phyloP scores from a whole-genome alignment of 257 asterid genomes.

The Gardenia jasminoides region DNA sequence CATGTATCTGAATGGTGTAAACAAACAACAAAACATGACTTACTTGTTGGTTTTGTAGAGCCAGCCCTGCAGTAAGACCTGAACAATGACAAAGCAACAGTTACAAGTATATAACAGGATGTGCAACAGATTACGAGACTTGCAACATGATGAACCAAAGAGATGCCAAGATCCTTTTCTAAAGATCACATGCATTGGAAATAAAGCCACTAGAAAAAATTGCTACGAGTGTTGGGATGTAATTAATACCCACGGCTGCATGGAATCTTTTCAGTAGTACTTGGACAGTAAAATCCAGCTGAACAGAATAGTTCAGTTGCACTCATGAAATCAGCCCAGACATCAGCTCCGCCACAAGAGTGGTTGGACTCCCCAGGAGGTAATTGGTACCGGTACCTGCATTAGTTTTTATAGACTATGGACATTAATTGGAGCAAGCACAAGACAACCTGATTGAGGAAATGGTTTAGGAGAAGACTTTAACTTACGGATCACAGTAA shows the following conservation, averaged over 20 bases:
- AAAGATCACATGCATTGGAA: not conserved
- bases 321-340: conserved; percentile 76
- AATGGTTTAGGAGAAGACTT: conserved; percentile 15
- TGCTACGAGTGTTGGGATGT: conserved; percentile 25
- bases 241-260: conserved; percentile 77
- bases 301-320: conserved; percentile 75
- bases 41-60: conserved; percentile 71
- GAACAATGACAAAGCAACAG: conserved; percentile 28
- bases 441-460: conserved; percentile 9
- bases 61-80: conserved; percentile 95
- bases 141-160: conserved; percentile 4
- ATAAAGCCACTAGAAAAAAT: not conserved
- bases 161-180: not conserved
- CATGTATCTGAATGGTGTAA: not conserved
- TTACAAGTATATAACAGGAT: conserved; percentile 11
- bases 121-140: conserved; percentile 15
- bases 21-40: conserved; percentile 12
- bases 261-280: conserved; percentile 56
- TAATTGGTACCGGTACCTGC: conserved; percentile 84
- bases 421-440: conserved; percentile 12
- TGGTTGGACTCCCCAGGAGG: conserved; percentile 84
- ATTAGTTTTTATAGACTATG: conserved; percentile 9
- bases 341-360: conserved; percentile 91
- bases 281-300: conserved; percentile 88
- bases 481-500: conserved; percentile 91